These are phyloP conservation scores for Tricholoma sp. DNA, from an alignment of 768 basidiomycete genomes.

Conservation along the genomic window DNA sequence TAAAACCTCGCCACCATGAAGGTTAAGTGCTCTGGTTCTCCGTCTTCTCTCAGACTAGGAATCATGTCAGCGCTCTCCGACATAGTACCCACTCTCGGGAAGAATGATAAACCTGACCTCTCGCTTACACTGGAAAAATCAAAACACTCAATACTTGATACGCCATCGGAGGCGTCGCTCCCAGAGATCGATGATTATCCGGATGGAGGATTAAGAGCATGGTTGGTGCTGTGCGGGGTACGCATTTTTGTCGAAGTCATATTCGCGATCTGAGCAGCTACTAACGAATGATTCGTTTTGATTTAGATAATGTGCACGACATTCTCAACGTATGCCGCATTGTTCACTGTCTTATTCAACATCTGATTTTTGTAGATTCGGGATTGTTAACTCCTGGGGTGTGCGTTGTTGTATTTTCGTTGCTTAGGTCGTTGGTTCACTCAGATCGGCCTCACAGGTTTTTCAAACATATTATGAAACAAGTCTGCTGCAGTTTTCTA, in stretches of 20 bases:
- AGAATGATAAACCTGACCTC: background rate
- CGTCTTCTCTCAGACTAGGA: background rate
- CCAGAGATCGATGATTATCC: constrained; percentile 26
- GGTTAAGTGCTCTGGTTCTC: background rate
- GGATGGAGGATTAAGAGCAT: constrained; percentile 40
- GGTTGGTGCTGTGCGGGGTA: constrained; percentile 41
- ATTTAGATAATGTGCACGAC: constrained; percentile 19
- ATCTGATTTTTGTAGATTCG: constrained; percentile 31
- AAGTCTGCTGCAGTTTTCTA: constrained; percentile 33
- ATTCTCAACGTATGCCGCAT: constrained; percentile 38
- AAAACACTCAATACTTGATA: background rate
- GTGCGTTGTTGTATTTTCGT: constrained; percentile 25
- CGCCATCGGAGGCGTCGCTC: background rate
- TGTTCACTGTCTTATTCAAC: background rate
- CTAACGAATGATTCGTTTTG: background rate
- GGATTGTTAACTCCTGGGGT: constrained; percentile 54
- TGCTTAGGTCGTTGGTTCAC: background rate
- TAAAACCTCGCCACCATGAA: background rate
- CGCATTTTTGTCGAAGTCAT: constrained; percentile 7
- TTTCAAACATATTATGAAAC: constrained; percentile 59
- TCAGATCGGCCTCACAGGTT: constrained; percentile 25
- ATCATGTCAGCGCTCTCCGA: background rate
- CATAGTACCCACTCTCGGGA: background rate
- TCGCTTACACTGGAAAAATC: background rate
- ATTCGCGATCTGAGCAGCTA: background rate